Evolutionary conservation across 805 yeast species (phyloP), one percentile per base, ranked within the genome.

Genomic region (Dipodascus albidus): DNA sequence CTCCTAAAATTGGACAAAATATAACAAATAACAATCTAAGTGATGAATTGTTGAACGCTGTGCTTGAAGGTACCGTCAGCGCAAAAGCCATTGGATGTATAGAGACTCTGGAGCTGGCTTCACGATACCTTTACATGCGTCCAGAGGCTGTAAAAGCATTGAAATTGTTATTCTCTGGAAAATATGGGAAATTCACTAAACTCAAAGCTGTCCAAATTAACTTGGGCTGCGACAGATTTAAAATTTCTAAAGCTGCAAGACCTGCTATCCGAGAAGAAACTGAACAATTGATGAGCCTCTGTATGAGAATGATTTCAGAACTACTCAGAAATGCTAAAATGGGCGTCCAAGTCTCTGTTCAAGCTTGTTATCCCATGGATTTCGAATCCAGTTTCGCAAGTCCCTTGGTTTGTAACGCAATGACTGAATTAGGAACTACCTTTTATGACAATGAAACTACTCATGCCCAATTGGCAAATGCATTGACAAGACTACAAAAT

Each of bases 261-360:
- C 31, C 54, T 59, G 53, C 53, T 61, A 15, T 53, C 55, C 35
- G 50, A 55, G 27, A 59, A 60, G 62, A 64, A 62, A 38, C 44
- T 17, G 17, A 14, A 6, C 44, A 38, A 19, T 17, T 38, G 6
- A 38, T 38, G 44, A 17, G 20, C n/a, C 20, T 38, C 44, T 14
- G 20, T 19, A 38, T 38, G 44, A 14, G 44, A n/a, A n/a, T 38
- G 17, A 17, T 38, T n/a, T 14, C 44, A 11, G 44, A 38, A 6
- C 44, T 38, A 4, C 44, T 38, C 3, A 14, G 44, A 14, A 14
- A 38, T 14, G 17, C 44, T 11, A 38, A 38, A 17, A 14, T 17
- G 20, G 44, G 44, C 20, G 44, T 38, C 20, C 44, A 38, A 14
- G 44, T 38, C 44, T n/a, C 44, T 4, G 20, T 38, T n/a, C 44